phyloP scores from a whole-genome alignment of 192 early-diverging fungal species.

The Coemansia erecta region DNA sequence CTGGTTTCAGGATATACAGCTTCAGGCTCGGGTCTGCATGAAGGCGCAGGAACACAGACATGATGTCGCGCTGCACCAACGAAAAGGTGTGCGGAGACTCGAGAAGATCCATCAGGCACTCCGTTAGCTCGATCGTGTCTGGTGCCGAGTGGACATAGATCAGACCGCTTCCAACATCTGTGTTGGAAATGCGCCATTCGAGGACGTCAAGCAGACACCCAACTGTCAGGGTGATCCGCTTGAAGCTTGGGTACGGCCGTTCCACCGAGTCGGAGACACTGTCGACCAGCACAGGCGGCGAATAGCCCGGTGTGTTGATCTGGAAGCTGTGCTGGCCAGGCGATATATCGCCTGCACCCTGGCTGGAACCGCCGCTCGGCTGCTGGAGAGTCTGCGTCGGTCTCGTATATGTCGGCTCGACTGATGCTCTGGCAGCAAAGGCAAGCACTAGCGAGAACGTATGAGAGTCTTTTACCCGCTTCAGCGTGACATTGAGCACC shows the following conservation, averaged over 20 bases:
- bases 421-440: slow-evolving; percentile 18
- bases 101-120: slow-evolving; percentile 33
- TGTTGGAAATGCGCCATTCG: slow-evolving; percentile 38
- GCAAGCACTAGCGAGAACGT: slow-evolving; percentile 17
- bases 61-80: slow-evolving; percentile 36
- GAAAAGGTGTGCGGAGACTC: slow-evolving; percentile 36
- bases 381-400: background rate
- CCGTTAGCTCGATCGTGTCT: slow-evolving; percentile 36
- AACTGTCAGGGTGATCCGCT: slow-evolving; percentile 21
- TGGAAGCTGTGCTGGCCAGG: slow-evolving; percentile 1
- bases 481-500: slow-evolving; percentile 22
- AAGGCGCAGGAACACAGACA: slow-evolving; percentile 34
- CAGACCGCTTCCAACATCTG: slow-evolving; percentile 17
- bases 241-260: slow-evolving; percentile 22
- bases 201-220: slow-evolving; percentile 25
- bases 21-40: slow-evolving; percentile 44
- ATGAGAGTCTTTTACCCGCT: slow-evolving; percentile 12
- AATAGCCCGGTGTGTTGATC: background rate
- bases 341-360: slow-evolving; percentile 11
- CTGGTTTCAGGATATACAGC: slow-evolving; percentile 33
- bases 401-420: slow-evolving; percentile 26
- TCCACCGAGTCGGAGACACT: slow-evolving; percentile 11
- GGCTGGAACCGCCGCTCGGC: background rate
- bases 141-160: slow-evolving; percentile 17
- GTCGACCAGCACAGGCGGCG: slow-evolving; percentile 9